These are phyloP conservation scores for Mycena vitilis DNA, from an alignment of 768 basidiomycete genomes.

Conservation along the genomic window DNA sequence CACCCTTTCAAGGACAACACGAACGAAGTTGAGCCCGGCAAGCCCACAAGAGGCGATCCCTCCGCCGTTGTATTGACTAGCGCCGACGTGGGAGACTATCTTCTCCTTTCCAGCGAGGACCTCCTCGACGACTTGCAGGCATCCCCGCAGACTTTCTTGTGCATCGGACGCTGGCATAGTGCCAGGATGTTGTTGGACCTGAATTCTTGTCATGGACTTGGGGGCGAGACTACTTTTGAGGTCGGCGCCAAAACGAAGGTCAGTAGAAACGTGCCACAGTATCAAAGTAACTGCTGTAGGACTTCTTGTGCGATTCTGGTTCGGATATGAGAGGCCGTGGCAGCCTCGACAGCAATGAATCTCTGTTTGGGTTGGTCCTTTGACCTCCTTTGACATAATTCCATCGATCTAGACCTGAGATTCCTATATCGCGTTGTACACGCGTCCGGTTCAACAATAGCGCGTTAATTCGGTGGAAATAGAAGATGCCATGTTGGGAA, in stretches of 20 bases:
- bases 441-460: conserved; percentile 14
- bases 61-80: conserved; percentile 66
- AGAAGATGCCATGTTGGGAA: conserved; percentile 13
- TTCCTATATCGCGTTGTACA: conserved; percentile 14
- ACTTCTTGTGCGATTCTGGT: too few relatives aligned
- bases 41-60: conserved; percentile 71
- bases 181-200: not conserved
- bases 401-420: not conserved
- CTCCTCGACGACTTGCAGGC: conserved; percentile 22
- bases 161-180: not conserved
- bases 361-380: not conserved
- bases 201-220: conserved; percentile 13
- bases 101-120: conserved; percentile 46
- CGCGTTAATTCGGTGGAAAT: conserved; percentile 28
- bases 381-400: not conserved
- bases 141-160: not conserved
- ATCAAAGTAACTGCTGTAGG: conserved; percentile 26
- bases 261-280: not conserved
- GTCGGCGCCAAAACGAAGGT: conserved; percentile 2
- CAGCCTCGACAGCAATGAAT: conserved; percentile 2
- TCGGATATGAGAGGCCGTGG: not conserved
- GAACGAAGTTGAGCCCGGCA: conserved; percentile 73
- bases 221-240: not conserved
- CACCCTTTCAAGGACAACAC: conserved; percentile 57
- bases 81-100: conserved; percentile 60